These are phyloP conservation scores for Sechiopsis laciniata DNA, from an alignment of 306 rosid species.

Conservation along the genomic window DNA sequence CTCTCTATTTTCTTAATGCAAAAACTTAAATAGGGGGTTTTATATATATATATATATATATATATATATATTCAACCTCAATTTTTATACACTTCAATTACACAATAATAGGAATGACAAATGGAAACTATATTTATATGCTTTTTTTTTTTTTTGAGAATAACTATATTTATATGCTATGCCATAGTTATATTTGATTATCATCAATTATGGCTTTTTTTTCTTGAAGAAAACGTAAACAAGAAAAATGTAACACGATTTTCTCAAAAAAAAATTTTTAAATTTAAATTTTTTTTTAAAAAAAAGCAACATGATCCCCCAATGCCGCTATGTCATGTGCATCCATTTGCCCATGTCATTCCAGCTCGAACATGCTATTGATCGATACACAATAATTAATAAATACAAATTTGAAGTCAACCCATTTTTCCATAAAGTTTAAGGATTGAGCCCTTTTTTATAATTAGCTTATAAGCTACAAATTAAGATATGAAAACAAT, in stretches of 20 bases:
- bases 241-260: neutral
- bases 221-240: neutral
- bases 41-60: too few species aligned
- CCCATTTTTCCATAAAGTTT: neutral
- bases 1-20: too few species aligned
- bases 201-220: neutral
- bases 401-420: neutral
- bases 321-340: neutral
- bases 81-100: too few species aligned
- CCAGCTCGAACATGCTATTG: neutral
- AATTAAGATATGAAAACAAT: neutral
- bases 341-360: slow-evolving; percentile 11
- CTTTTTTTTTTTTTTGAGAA: too few species aligned
- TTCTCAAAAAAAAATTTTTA: too few species aligned
- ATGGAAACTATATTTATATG: neutral
- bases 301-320: slow-evolving; percentile 21
- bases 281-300: too few species aligned
- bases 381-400: neutral
- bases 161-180: neutral
- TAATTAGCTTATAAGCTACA: neutral
- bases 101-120: too few species aligned
- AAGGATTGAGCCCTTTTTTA: neutral
- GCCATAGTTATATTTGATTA: neutral
- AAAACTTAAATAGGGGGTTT: too few species aligned
- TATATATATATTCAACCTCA: too few species aligned